Evolutionary conservation across 352 stramenopile species (phyloP).

Genomic region (Phytophthora aleatoria): DNA sequence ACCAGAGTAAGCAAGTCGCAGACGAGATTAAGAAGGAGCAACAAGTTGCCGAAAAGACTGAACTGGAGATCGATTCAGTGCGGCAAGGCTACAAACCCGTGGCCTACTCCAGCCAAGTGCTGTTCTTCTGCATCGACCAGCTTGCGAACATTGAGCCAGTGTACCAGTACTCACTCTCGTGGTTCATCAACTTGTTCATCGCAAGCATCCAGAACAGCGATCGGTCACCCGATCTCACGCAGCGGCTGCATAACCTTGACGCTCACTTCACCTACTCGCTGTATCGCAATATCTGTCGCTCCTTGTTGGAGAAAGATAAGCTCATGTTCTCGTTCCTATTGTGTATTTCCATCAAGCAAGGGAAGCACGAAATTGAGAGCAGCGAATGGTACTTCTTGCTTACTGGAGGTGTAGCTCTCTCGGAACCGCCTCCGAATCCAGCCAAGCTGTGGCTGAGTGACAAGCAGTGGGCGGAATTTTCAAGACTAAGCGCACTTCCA

Average conservation of each 20-base stretch:
- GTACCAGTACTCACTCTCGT: constrained; percentile 93
- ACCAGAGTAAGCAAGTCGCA: constrained; percentile 88
- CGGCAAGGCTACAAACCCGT: constrained; percentile 90
- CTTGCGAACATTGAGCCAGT: constrained; percentile 94
- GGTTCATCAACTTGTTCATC: constrained; percentile 93
- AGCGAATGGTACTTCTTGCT: constrained; percentile 95
- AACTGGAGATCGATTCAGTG: constrained; percentile 91
- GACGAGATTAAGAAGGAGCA: constrained; percentile 95
- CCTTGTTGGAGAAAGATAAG: constrained; percentile 94
- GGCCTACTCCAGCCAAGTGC: constrained; percentile 88
- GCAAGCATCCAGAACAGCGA: constrained; percentile 90
- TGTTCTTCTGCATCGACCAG: constrained; percentile 96
- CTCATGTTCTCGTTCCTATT: constrained; percentile 94
- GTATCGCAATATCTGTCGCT: constrained; percentile 93
- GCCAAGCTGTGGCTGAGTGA: constrained; percentile 90
- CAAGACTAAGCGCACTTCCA: constrained; percentile 77
- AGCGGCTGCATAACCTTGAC: constrained; percentile 84
- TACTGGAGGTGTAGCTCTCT: constrained; percentile 90
- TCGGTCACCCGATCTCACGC: constrained; percentile 67
- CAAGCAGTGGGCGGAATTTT: constrained; percentile 95
- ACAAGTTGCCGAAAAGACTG: constrained; percentile 88
- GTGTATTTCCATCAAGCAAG: constrained; percentile 87
- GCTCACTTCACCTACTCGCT: constrained; percentile 92
- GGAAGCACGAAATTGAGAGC: constrained; percentile 76
- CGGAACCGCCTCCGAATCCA: constrained; percentile 91